A percentile compares a stretch with the other conserved stretches of the same genome.
Evolutionary conservation across 441 rosid species (phyloP).

Genomic region (Arabidopsis lyrata): DNA sequence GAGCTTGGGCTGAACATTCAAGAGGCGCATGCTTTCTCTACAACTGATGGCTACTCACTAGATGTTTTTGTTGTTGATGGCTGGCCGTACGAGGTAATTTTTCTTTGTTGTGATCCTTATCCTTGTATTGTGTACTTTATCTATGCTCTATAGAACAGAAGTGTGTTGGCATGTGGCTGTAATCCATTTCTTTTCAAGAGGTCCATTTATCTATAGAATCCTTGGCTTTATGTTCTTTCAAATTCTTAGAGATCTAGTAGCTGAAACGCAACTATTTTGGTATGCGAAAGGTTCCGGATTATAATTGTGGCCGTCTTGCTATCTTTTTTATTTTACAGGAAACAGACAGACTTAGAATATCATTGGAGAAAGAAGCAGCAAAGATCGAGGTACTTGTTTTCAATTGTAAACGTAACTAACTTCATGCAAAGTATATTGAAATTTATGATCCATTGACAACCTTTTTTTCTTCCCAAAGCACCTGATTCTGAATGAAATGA

Average conservation of each 20-base stretch:
- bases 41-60: conserved; percentile 70
- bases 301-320: conserved; percentile 38
- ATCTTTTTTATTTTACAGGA: conserved; percentile 53
- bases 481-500: conserved; percentile 7
- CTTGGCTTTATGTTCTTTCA: conserved; percentile 1
- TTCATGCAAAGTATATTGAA: neutral
- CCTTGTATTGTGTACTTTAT: neutral
- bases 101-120: conserved; percentile 7
- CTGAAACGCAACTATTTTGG: conserved; percentile 18
- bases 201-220: neutral
- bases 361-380: conserved; percentile 66
- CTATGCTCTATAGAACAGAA: conserved; percentile 15
- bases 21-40: conserved; percentile 83
- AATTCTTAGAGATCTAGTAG: conserved; percentile 12
- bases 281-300: neutral
- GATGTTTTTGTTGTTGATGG: conserved; percentile 87
- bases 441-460: conserved; percentile 15
- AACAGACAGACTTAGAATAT: conserved; percentile 57
- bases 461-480: neutral
- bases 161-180: conserved; percentile 23
- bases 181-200: conserved; percentile 3
- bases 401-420: neutral
- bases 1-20: conserved; percentile 79
- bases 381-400: conserved; percentile 67
- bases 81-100: conserved; percentile 75